Evolutionary conservation across 2,329 filamentous ascomycete species (phyloP), one percentile per base, ranked within the genome.

Genomic region (Penicillium sp.): DNA sequence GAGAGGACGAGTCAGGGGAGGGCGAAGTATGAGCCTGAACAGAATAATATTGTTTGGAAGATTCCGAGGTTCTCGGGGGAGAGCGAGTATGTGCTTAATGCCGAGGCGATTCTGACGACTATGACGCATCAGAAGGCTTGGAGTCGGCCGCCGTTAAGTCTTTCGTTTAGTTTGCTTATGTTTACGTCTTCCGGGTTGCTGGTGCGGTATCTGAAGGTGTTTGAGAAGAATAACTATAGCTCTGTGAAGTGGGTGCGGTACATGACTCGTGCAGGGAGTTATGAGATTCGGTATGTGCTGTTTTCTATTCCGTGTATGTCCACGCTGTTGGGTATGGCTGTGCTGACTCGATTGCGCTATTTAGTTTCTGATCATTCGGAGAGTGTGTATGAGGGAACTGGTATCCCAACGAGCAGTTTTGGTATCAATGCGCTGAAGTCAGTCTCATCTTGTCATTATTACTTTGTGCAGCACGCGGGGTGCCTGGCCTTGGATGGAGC

Each of bases 241-340:
- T 95, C 90, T 66, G 93, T 99, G 41, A 99, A 99, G 73, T 99
- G 93, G 93, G 93, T 99, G 62, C 79, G 93, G 62, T 99, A 99
- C 72, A 97, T 99, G 93, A 99, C 93, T 14, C 84, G 92, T 59
- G 93, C 92, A 13, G 93, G 93, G 25, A 96, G 90, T 71, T 99
- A 99, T 72, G 93, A 99, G 75, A 95, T 99, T 68, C 80, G 90
- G 86, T 95, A 69, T 36, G 67, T 61, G n/a, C n/a, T n/a, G n/a
- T 18, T 9, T 14, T 16, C 16, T 14, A 4, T 39, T n/a, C 12
- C 6, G 7, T 1, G 5, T n/a, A 4, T n/a, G 19, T 5, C 19
- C 5, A 22, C 5, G 19, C 5, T 22, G 19, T 16, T 39, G 3
- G n/a, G 7, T 35, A 8, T 19, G 12, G 9, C 14, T 18, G 13